Evolutionary conservation across 768 basidiomycete genomes (phyloP).

Genomic region (Heimioporus sp.): DNA sequence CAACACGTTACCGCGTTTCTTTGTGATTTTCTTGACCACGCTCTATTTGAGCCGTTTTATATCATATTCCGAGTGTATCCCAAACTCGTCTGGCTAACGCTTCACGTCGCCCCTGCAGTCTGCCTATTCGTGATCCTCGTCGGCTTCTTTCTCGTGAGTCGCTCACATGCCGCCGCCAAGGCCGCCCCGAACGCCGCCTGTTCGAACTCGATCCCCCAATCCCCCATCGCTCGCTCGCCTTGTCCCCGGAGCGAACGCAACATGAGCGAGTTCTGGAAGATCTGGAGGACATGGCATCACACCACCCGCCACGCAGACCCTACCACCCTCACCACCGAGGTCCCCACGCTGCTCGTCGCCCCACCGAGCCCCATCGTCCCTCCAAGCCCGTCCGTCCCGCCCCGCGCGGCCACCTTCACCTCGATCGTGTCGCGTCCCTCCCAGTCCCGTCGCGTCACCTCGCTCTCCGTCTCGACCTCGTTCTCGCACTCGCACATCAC

Average conservation of each 20-base stretch:
- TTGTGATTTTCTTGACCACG: neutral
- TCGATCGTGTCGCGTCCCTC: slow-evolving; percentile 6
- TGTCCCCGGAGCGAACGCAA: neutral
- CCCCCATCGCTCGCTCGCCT: slow-evolving; percentile 2
- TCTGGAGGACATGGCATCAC: slow-evolving; percentile 16
- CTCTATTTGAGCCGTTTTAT: neutral
- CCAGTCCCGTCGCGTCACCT: slow-evolving; percentile 17
- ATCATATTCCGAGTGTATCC: neutral
- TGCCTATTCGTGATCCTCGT: slow-evolving; percentile 22
- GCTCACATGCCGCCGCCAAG: slow-evolving; percentile 2
- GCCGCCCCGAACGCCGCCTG: neutral
- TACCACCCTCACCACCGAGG: neutral
- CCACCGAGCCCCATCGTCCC: neutral
- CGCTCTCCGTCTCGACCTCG: slow-evolving; percentile 20
- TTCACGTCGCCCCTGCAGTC: slow-evolving; percentile 8
- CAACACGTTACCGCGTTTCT: neutral
- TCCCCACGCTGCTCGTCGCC: slow-evolving; percentile 2
- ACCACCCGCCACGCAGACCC: neutral
- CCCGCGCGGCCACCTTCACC: neutral
- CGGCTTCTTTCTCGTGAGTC: slow-evolving; percentile 29
- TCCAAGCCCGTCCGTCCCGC: neutral
- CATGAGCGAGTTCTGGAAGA: slow-evolving; percentile 12
- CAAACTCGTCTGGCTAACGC: slow-evolving; percentile 9
- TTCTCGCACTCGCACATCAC: slow-evolving; percentile 23
- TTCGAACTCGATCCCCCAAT: neutral